Conservation (phyloP, 164 flowering plant species). For the Kingdonia uniflora region DNA sequence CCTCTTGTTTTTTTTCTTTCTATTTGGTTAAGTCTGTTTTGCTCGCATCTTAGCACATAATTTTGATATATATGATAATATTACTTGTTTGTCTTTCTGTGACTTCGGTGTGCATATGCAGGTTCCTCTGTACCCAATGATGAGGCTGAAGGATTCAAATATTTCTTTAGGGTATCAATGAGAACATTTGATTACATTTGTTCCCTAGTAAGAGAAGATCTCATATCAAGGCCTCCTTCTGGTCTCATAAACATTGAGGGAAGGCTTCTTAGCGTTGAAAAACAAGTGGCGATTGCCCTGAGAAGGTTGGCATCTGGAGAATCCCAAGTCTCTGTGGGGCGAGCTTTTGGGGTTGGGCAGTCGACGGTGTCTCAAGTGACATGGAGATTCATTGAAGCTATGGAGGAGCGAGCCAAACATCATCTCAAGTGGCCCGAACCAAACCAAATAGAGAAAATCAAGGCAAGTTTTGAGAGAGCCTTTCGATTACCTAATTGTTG, state of each 20-base stretch:
- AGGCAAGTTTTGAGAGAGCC: slow-evolving; percentile 42
- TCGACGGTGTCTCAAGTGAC: slow-evolving; percentile 97
- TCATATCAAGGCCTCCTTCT: slow-evolving; percentile 95
- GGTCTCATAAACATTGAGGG: slow-evolving; percentile 99
- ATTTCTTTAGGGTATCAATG: slow-evolving; percentile 77
- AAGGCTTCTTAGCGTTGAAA: slow-evolving; percentile 91
- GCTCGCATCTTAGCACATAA: background rate
- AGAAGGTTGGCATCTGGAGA: slow-evolving; percentile 95
- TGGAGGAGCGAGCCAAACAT: slow-evolving; percentile 88
- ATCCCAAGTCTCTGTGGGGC: slow-evolving; percentile 90
- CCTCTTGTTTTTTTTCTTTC: too few relatives aligned
- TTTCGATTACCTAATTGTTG: slow-evolving; percentile 77
- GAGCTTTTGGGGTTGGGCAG: slow-evolving; percentile 92
- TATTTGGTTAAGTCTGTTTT: too few relatives aligned
- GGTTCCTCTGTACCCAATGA: slow-evolving; percentile 32
- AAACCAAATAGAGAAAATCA: slow-evolving; percentile 41
- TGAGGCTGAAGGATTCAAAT: slow-evolving; percentile 74
- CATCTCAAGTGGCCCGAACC: slow-evolving; percentile 84
- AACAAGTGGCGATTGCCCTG: slow-evolving; percentile 89
- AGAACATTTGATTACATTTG: slow-evolving; percentile 80
- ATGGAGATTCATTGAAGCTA: slow-evolving; percentile 89
- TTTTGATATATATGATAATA: too few relatives aligned
- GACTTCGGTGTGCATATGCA: slow-evolving; percentile 16
- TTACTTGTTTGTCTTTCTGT: too few relatives aligned
- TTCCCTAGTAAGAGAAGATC: slow-evolving; percentile 81